A percentile compares a stretch with the other conserved stretches of the same genome.
phyloP scores from a whole-genome alignment of 2,329 filamentous ascomycete genomes.

The Microcyclospora pomicola region DNA sequence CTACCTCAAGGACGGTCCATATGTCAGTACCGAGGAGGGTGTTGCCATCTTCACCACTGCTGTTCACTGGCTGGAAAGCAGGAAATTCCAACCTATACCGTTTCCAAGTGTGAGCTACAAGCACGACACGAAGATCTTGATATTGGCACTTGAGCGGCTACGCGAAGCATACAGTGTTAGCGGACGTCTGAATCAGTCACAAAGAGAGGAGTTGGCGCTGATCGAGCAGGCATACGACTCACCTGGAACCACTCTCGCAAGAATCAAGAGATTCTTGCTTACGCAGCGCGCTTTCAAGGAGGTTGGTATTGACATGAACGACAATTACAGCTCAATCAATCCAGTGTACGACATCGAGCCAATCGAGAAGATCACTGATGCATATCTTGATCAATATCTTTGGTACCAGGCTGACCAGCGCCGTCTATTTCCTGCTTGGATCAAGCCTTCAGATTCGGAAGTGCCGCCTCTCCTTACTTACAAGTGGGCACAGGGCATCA shows the following conservation, averaged over 20 bases:
- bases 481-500: constrained; percentile 99
- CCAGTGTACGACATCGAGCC: constrained; percentile 98
- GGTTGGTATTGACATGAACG: constrained; percentile 99
- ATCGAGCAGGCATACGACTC: constrained; percentile 99
- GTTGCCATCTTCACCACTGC: constrained; percentile 98
- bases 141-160: constrained; percentile 81
- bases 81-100: constrained; percentile 96
- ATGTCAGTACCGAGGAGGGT: constrained; percentile 94
- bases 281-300: constrained; percentile 98
- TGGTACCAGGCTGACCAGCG: constrained; percentile 99
- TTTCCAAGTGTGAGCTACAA: constrained; percentile 99
- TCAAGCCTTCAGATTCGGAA: constrained; percentile 96
- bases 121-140: constrained; percentile 97
- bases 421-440: constrained; percentile 95
- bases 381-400: constrained; percentile 93
- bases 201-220: constrained; percentile 87
- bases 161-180: constrained; percentile 97
- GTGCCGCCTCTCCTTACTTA: constrained; percentile 88
- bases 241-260: constrained; percentile 83
- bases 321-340: constrained; percentile 98
- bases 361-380: constrained; percentile 98
- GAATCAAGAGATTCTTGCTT: constrained; percentile 93
- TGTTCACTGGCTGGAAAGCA: constrained; percentile 95
- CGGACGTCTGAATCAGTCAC: constrained; percentile 88
- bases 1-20: constrained; percentile 97